Evolutionary conservation across 306 rosid species (phyloP).

Genomic region (Prinsepia uniflora): DNA sequence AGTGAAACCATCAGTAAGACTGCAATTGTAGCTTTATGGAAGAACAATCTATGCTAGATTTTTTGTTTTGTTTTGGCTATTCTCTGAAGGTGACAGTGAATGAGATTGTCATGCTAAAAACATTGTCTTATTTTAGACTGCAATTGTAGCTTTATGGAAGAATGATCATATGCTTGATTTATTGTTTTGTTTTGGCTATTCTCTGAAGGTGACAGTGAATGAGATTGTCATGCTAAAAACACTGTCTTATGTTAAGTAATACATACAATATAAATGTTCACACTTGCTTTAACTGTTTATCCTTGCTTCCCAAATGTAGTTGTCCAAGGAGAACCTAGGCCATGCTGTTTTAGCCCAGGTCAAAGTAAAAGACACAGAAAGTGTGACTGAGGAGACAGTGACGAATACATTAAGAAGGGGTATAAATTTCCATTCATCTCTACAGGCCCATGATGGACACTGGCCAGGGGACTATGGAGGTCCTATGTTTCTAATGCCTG

Average conservation of each 20-base stretch:
- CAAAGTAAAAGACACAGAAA: slow-evolving; percentile 53
- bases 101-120: neutral
- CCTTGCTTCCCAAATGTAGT: slow-evolving; percentile 32
- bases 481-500: slow-evolving; percentile 93
- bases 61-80: neutral
- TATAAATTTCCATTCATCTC: slow-evolving; percentile 56
- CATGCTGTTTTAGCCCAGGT: slow-evolving; percentile 47
- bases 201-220: neutral
- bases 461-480: slow-evolving; percentile 97
- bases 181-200: neutral
- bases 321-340: slow-evolving; percentile 53
- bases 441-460: slow-evolving; percentile 79
- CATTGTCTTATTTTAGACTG: neutral
- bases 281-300: neutral
- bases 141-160: neutral
- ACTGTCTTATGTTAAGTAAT: neutral
- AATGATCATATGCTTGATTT: neutral
- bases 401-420: slow-evolving; percentile 56
- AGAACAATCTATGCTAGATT: neutral
- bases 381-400: slow-evolving; percentile 50
- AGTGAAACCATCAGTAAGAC: neutral
- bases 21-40: neutral
- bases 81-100: neutral
- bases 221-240: neutral
- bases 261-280: neutral